Conservation (phyloP, 495 filamentous ascomycete species). For the Penicillium canescens region DNA sequence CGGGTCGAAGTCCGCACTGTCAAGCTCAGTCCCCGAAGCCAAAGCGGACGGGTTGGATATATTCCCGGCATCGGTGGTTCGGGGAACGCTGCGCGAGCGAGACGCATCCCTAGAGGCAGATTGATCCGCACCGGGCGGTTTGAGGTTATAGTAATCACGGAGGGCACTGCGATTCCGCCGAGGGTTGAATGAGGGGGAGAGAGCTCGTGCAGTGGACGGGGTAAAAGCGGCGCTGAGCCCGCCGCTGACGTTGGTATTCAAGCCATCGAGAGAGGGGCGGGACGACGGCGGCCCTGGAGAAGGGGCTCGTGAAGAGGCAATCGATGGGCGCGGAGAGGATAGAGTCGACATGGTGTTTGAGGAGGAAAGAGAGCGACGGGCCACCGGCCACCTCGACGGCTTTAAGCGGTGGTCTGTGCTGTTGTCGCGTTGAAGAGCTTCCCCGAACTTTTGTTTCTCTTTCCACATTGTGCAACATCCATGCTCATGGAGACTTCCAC, state of each 20-base stretch:
- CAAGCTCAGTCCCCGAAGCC: constrained; percentile 46
- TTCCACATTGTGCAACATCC: background rate
- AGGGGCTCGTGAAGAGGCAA: constrained; percentile 64
- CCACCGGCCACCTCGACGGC: constrained; percentile 14
- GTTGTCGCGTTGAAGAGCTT: constrained; percentile 6
- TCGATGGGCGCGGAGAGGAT: constrained; percentile 68
- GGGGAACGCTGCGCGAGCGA: constrained; percentile 41
- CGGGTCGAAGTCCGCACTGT: constrained; percentile 47
- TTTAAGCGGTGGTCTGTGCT: constrained; percentile 37
- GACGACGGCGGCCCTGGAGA: constrained; percentile 66
- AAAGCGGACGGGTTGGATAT: constrained; percentile 32
- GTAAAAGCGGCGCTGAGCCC: constrained; percentile 54
- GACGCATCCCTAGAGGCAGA: constrained; percentile 10
- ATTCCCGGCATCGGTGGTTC: constrained; percentile 40
- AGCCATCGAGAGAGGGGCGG: constrained; percentile 65
- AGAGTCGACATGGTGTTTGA: constrained; percentile 67
- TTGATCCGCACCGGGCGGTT: constrained; percentile 45
- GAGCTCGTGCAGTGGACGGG: constrained; percentile 45
- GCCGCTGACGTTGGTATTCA: constrained; percentile 45
- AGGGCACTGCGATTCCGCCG: constrained; percentile 79
- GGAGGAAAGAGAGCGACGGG: constrained; percentile 3
- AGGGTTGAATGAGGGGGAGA: constrained; percentile 44
- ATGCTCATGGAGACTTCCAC: background rate
- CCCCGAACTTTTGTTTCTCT: constrained; percentile 4
- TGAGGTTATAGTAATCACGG: constrained; percentile 91